These are phyloP conservation scores for Neophaeococcomyces mojaviensis DNA, from an alignment of 2,329 filamentous ascomycete genomes.

Conservation along the genomic window DNA sequence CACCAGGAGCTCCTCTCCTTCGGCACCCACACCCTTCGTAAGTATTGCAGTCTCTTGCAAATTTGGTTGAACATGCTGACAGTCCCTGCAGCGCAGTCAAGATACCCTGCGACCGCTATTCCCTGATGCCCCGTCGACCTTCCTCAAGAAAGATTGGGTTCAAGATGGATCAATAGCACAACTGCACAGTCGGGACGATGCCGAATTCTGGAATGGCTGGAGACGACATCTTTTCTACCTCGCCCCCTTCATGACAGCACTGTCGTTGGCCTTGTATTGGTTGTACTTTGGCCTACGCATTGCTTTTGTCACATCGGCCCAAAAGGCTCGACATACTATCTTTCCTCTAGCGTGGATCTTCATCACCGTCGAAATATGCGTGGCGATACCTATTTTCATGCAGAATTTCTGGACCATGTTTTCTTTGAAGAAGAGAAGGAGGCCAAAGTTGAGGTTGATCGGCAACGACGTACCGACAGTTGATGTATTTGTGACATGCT, in stretches of 20 bases:
- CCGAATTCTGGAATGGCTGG: slow-evolving; percentile 31
- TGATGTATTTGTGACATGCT: slow-evolving; percentile 51
- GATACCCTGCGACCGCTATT: slow-evolving; percentile 30
- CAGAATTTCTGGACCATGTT: slow-evolving; percentile 54
- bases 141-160: slow-evolving; percentile 31
- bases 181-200: slow-evolving; percentile 31
- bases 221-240: slow-evolving; percentile 30
- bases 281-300: slow-evolving; percentile 47
- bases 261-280: slow-evolving; percentile 30
- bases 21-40: slow-evolving; percentile 28
- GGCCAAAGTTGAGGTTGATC: slow-evolving; percentile 41
- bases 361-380: slow-evolving; percentile 43
- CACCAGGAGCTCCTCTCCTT: slow-evolving; percentile 24
- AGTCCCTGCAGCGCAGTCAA: slow-evolving; percentile 28
- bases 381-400: slow-evolving; percentile 48
- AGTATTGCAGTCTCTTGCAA: slow-evolving; percentile 9
- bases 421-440: slow-evolving; percentile 47
- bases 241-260: slow-evolving; percentile 30
- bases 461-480: slow-evolving; percentile 45
- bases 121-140: slow-evolving; percentile 24
- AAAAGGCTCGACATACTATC: slow-evolving; percentile 32
- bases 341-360: slow-evolving; percentile 52
- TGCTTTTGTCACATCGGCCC: slow-evolving; percentile 46
- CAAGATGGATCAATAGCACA: slow-evolving; percentile 31
- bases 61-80: slow-evolving; percentile 6